Evolutionary conservation across 345 rosid genomes (phyloP).

Genomic region (Rhizophora mangle): DNA sequence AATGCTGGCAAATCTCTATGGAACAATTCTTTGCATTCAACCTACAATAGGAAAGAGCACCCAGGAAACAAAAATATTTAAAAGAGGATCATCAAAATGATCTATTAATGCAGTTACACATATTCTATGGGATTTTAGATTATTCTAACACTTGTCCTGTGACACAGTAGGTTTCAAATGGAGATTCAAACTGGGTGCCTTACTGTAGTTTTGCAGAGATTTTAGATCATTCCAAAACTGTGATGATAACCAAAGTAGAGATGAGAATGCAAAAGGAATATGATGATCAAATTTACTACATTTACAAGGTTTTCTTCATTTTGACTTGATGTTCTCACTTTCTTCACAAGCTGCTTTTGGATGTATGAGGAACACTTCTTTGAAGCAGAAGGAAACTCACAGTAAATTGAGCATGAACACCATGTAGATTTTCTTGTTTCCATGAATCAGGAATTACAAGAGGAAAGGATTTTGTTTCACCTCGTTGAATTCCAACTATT

Average conservation of each 20-base stretch:
- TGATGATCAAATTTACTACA: not conserved
- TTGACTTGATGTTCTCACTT: not conserved
- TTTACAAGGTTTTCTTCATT: constrained; percentile 3
- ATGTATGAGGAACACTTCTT: not conserved
- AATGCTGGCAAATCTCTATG: constrained; percentile 73
- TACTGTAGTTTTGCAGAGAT: not conserved
- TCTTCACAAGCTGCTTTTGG: not conserved
- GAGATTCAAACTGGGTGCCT: not conserved
- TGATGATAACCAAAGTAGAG: too few species aligned
- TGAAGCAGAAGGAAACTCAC: constrained; percentile 50
- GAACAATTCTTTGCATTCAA: constrained; percentile 80
- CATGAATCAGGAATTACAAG: constrained; percentile 83
- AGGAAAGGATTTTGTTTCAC: constrained; percentile 76
- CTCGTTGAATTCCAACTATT: constrained; percentile 59
- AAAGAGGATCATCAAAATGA: too few species aligned
- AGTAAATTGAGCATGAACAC: constrained; percentile 80
- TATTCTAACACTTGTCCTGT: not conserved
- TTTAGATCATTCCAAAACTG: too few species aligned
- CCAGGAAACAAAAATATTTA: too few species aligned
- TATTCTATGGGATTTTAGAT: not conserved
- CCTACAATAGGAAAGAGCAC: constrained; percentile 36
- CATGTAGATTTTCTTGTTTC: constrained; percentile 79
- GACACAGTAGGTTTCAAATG: not conserved
- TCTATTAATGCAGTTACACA: not conserved
- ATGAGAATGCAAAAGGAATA: too few species aligned